Evolutionary conservation across 495 filamentous ascomycete genomes (phyloP), one percentile per base, ranked within the genome.

Genomic region (Barbatosphaeria neglecta): DNA sequence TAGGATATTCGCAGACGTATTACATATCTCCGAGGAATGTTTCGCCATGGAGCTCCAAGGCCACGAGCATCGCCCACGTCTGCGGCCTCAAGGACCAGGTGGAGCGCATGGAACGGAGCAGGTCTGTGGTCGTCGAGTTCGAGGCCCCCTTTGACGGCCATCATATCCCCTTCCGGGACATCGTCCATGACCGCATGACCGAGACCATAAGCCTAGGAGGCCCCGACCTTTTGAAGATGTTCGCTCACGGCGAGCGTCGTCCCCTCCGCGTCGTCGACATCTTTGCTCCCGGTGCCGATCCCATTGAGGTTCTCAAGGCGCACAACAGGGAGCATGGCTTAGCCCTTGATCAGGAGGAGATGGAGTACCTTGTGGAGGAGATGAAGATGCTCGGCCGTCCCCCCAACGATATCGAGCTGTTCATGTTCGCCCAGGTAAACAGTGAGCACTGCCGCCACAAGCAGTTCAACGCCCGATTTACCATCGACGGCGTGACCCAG

Each of bases 381-480:
- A 96, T 92, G 63, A 80, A 78, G 22, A 70, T 83, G 37, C 74
- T 87, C 19, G 83, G 83, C 13, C 72, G 78, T 75, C 58, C 82
- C 64, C 90, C 89, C 0, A 82, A 83, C 38, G 92, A 98, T 65
- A 84, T 95, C 44, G 92, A 98, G 66, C 75, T 97, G 13, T 97
- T 95, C 74, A 97, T 97, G 93, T 98, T 97, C 62, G 90, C 90
- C 22, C 92, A 98, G 64, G 90, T 98, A 52, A 88, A 89, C 62
- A 87, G 84, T 2, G 84, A 88, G 65, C 84, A 88, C 58, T 82
- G 78, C 53, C 73, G 78, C 18, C 78, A 82, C 58, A 81, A 82
- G 65, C 86, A 92, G 52, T 98, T 98, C 75, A 98, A 98, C 60
- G 89, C 93, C 15, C 83, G 83, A 17, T 98, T 89, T 87, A 90